Conservation (phyloP, 2,329 filamentous ascomycete genomes). For the Zasmidium angulare region DNA sequence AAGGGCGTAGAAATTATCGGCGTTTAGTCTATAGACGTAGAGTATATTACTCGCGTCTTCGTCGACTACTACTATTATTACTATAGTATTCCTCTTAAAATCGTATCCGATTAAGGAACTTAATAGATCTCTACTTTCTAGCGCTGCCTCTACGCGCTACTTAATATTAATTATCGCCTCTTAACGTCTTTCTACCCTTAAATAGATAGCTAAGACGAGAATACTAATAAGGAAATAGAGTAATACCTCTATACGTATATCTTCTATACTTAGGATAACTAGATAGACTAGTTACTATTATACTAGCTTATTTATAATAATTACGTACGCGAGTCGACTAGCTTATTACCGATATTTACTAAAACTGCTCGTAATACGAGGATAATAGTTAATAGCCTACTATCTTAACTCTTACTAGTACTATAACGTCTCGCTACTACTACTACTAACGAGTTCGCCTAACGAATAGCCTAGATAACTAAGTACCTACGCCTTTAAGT, state of each 20-base stretch:
- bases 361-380: neutral
- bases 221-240: conserved; percentile 2
- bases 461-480: too few relatives aligned
- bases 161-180: too few relatives aligned
- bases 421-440: neutral
- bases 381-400: too few relatives aligned
- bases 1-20: too few relatives aligned
- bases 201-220: neutral
- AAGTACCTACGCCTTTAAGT: neutral
- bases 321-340: too few relatives aligned
- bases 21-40: neutral
- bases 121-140: neutral
- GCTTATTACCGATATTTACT: too few relatives aligned
- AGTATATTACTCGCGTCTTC: neutral
- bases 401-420: neutral
- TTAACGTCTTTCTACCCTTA: neutral
- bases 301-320: too few relatives aligned
- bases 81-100: neutral
- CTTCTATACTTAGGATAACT: too few relatives aligned
- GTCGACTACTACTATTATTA: neutral
- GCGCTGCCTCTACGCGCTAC: neutral
- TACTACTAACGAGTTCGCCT: neutral
- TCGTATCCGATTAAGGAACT: neutral
- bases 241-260: neutral
- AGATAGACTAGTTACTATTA: too few relatives aligned